Conservation (phyloP, 139 green algal species). For the Cymbomonas tetramitiformis region DNA sequence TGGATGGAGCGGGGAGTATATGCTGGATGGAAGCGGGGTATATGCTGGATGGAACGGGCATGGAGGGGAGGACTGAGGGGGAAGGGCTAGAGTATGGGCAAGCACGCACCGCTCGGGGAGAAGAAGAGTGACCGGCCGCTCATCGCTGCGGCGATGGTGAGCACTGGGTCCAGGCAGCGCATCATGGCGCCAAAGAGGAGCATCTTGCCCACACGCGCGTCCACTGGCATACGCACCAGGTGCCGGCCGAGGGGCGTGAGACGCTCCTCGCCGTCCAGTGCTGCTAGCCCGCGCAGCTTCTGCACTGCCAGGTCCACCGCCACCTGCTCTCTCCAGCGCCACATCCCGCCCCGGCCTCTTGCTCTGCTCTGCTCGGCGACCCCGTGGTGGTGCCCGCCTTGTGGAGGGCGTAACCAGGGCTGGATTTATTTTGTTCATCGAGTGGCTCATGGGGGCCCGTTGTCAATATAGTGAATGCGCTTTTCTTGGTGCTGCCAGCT, state of each 20-base stretch:
- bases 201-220: constrained; percentile 42
- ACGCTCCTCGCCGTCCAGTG: constrained; percentile 16
- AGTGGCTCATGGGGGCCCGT: no score
- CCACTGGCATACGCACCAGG: constrained; percentile 66
- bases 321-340: not conserved
- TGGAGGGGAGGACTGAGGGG: no score
- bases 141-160: constrained; percentile 76
- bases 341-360: not conserved
- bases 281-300: not conserved
- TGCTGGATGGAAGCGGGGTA: no score
- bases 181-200: constrained; percentile 66
- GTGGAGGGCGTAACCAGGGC: no score
- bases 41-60: no score
- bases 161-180: constrained; percentile 45
- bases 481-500: no score
- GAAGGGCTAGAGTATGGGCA: no score
- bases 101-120: no score
- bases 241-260: constrained; percentile 67
- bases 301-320: constrained; percentile 21
- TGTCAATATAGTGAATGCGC: no score
- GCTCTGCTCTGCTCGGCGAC: not conserved
- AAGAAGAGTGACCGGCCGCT: constrained; percentile 66
- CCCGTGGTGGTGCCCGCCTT: not conserved
- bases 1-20: no score
- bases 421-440: no score